Evolutionary conservation across 108 stramenopile species (phyloP), one percentile per base, ranked within the genome.

Genomic region (Skeletonema menzelii): DNA sequence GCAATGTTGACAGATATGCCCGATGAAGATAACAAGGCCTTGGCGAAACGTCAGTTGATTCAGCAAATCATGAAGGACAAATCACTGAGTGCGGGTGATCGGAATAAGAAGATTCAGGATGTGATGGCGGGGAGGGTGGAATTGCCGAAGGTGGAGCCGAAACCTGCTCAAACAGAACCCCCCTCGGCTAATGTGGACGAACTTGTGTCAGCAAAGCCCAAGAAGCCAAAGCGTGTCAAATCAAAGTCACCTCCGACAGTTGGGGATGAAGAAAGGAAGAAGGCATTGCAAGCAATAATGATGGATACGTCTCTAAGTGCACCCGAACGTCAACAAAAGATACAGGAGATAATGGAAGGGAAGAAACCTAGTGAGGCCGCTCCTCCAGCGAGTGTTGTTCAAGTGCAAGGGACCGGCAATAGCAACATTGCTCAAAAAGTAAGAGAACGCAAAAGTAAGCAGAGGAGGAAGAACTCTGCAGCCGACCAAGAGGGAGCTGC

Each of bases 171-270:
- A 83, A 63, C 58, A 82, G n/a, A 80, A 82, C 11, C 20, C 84
- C n/a, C 87, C 81, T 79, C 62, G 56, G 57, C 82, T 75, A 13
- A 56, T 85, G 34, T 5, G 56, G 44, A 59, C 8, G 38, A 20
- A 27, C 13, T 28, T 49, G 14, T 0, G 27, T 30, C 17, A 7
- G 14, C 8, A 38, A 59, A 28, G 61, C 10, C 49, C 8, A 17
- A 60, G 49, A 65, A 62, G 27, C 2, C 2, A n/a, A 55, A 62
- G 5, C 27, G 56, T 32, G 59, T 27, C 24, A 26, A 62, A 62
- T 2, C 58, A 40, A 35, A 58, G 30, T 15, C 53, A 28, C 57
- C 73, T 1, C 61, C 38, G 24, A 31, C 47, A 72, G 58, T 40
- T 20, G 65, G 35, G 19, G 73, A 40, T 58, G n/a, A 38, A 37